Evolutionary conservation across 208 protist genomes (phyloP).

Genomic region (Acanthamoeba castellanii): DNA sequence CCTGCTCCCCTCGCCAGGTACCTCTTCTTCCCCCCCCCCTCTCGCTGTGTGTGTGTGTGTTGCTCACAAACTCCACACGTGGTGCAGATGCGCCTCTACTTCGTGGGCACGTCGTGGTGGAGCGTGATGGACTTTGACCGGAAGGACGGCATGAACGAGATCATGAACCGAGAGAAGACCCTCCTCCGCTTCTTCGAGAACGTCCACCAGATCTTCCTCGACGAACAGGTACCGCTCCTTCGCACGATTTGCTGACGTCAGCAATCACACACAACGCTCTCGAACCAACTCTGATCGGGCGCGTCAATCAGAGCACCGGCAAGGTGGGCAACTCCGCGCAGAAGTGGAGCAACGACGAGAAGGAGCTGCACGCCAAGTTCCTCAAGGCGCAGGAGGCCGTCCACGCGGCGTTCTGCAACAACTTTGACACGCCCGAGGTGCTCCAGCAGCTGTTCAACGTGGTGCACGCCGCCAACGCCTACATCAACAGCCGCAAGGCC

Average conservation of each 20-base stretch:
- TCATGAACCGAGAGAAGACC: constrained; percentile 86
- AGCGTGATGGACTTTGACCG: constrained; percentile 72
- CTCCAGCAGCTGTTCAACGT: constrained; percentile 90
- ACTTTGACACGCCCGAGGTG: constrained; percentile 95
- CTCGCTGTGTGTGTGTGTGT: constrained; percentile 93
- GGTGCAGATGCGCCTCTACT: constrained; percentile 76
- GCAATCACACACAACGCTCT: neutral
- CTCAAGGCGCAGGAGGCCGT: constrained; percentile 88
- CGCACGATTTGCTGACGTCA: too few species aligned
- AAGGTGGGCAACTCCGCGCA: neutral
- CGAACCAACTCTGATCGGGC: neutral
- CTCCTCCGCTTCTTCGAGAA: constrained; percentile 76
- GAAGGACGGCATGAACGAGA: constrained; percentile 81
- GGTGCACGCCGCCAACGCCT: constrained; percentile 92
- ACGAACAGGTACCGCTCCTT: neutral
- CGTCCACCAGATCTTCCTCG: constrained; percentile 3
- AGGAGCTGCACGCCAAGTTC: constrained; percentile 37
- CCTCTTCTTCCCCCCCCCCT: constrained; percentile 93
- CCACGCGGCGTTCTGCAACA: constrained; percentile 92
- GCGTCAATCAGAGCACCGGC: neutral
- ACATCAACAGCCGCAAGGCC: constrained; percentile 81
- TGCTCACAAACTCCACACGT: constrained; percentile 81
- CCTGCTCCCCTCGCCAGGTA: constrained; percentile 90
- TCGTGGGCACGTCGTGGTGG: constrained; percentile 23
- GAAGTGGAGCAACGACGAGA: constrained; percentile 8